These are phyloP conservation scores for Gentiana dahurica DNA, from an alignment of 257 asterid species.

Conservation along the genomic window DNA sequence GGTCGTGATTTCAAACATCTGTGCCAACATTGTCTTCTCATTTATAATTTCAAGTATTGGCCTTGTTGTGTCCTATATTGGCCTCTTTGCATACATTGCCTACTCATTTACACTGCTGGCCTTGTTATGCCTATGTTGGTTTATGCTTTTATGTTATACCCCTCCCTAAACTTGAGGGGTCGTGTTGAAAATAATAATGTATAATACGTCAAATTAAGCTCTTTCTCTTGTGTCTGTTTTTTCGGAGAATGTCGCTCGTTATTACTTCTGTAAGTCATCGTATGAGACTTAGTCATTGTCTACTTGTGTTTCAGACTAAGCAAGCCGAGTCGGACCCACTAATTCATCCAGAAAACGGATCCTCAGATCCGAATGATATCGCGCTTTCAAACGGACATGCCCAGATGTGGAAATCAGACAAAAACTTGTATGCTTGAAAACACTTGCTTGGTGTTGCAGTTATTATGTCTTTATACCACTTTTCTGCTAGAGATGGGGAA, in stretches of 20 bases:
- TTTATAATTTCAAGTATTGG: too few species aligned
- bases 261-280: neutral
- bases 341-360: slow-evolving; percentile 42
- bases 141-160: too few species aligned
- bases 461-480: neutral
- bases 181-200: too few species aligned
- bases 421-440: slow-evolving; percentile 22
- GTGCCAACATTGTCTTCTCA: too few species aligned
- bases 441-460: slow-evolving; percentile 2
- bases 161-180: too few species aligned
- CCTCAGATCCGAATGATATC: slow-evolving; percentile 26
- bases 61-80: too few species aligned
- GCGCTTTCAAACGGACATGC: slow-evolving; percentile 37
- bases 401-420: slow-evolving; percentile 40
- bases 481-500: neutral
- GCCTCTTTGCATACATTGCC: too few species aligned
- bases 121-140: too few species aligned
- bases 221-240: neutral
- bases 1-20: too few species aligned
- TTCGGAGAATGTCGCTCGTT: neutral
- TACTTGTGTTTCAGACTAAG: slow-evolving; percentile 29
- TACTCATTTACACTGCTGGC: too few species aligned
- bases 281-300: neutral
- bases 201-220: too few species aligned
- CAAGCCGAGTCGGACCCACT: slow-evolving; percentile 65